Percentiles rank a stretch among this genome's conserved stretches.
Evolutionary conservation across 176 grass and related monocot genomes (phyloP).

Genomic region (Oryza brachyantha): DNA sequence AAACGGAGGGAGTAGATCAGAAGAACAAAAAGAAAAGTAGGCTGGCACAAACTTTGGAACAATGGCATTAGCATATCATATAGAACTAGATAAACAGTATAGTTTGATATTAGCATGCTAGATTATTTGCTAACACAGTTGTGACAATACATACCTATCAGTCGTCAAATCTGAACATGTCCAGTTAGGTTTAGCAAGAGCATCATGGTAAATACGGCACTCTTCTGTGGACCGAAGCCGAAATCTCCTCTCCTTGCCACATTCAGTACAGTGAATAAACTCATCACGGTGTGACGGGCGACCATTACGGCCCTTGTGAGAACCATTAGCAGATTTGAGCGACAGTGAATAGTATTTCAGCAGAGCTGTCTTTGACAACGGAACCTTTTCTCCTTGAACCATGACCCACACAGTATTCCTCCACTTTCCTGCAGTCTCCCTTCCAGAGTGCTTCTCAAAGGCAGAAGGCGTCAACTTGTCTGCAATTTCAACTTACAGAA

Average conservation of each 20-base stretch:
- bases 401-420: conserved; percentile 97
- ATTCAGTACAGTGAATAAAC: conserved; percentile 66
- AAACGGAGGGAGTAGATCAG: too few relatives aligned
- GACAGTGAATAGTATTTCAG: conserved; percentile 79
- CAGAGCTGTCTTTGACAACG: conserved; percentile 70
- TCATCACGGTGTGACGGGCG: conserved; percentile 80
- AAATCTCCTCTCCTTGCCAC: conserved; percentile 85
- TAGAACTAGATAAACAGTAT: background rate
- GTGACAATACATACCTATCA: conserved; percentile 60
- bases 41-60: background rate
- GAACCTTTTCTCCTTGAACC: conserved; percentile 81
- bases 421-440: conserved; percentile 90
- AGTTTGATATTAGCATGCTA: background rate
- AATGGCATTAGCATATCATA: background rate
- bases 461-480: conserved; percentile 88
- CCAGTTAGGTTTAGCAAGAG: conserved; percentile 68
- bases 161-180: conserved; percentile 64
- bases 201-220: conserved; percentile 88
- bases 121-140: background rate
- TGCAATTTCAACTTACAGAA: conserved; percentile 41
- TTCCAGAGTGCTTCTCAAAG: conserved; percentile 96
- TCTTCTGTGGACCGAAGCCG: conserved; percentile 84
- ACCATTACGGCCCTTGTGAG: conserved; percentile 61
- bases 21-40: background rate
- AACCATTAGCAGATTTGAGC: conserved; percentile 58